Conservation (phyloP, 371 early-diverging fungal genomes). For the Entomophthora muscae region DNA sequence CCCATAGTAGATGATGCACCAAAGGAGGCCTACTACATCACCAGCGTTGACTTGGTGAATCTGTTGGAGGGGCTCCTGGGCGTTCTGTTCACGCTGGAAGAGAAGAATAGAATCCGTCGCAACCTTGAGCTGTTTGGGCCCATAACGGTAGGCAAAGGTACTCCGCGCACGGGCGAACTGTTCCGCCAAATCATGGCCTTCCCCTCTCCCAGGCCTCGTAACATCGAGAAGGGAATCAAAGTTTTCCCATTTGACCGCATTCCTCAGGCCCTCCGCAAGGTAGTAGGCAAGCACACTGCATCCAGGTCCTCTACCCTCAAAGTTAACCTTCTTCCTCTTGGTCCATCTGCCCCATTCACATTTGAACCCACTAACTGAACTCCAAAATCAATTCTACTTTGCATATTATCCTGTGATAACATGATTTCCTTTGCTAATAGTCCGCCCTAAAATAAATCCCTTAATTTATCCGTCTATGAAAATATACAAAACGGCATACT, state of each 20-base stretch:
- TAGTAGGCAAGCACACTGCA: constrained; percentile 16
- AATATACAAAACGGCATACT: no score
- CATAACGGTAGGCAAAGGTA: background rate
- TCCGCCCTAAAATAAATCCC: no score
- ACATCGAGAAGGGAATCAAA: constrained; percentile 7
- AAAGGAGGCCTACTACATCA: background rate
- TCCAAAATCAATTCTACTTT: background rate
- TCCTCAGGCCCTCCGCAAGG: background rate
- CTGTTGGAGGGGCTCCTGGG: background rate
- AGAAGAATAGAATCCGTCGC: constrained; percentile 6
- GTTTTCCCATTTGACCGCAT: constrained; percentile 6
- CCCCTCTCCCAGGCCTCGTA: constrained; percentile 1
- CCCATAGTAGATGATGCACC: background rate
- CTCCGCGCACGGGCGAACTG: background rate
- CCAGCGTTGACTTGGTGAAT: background rate
- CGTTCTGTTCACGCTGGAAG: constrained; percentile 2
- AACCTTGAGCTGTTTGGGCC: constrained; percentile 4
- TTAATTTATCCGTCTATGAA: no score
- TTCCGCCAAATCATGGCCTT: constrained; percentile 1
- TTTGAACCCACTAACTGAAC: background rate
- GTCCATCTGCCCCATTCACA: background rate
- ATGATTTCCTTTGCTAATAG: no score
- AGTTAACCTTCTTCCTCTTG: constrained; percentile 3
- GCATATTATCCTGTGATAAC: no score
- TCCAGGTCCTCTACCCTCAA: constrained; percentile 22